Base-by-base conservation (phyloP, 148 eudicot species). In the Vaccinium myrtillus region DNA sequence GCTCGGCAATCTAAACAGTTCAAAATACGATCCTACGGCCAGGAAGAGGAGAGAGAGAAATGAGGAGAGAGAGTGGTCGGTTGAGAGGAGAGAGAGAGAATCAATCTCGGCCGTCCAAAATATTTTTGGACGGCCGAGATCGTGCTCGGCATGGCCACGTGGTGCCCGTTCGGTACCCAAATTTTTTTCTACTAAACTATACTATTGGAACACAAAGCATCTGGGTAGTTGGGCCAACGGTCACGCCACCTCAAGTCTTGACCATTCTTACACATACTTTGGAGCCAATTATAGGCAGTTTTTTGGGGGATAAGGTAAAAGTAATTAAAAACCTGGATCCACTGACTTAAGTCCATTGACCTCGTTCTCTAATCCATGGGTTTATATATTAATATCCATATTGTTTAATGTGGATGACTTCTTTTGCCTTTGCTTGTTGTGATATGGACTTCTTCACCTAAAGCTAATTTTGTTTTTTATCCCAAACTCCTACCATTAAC, bases 171-270 rank as follows among this genome's bases (percentile, higher is more conserved):
- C 1, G 39, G 3, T 2, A 36, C 39, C 39, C 3, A 36, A 36
- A 36, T 1, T 1, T 36, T 36, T 36, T 36, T 2, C 39, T 39
- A 67, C 19, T 12, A n/a, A 36, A 36, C 39, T 36, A 36, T 32
- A 11, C 21, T 39, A 75, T 21, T 75, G 54, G 27, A 75, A 46
- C 49, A 46, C 51, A 43, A 46, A 75, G 51, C 78, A 75, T 46
- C 51, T 39, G 54, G 51, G 78, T 32, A 49, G 77, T 73, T 73
- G 77, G 77, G 48, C 16, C 77, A 73, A 73, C 77, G 21, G 8
- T 46, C 77, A 39, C 25, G 51, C 78, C 78, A 75, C 15, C 53
- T 74, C 77, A 36, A 73, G 49, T 36, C 76, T 36, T 71, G 5
- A 71, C 75, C 77, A 74, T 32, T 36, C 11, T 8, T 14, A 8